Evolutionary conservation across 495 filamentous ascomycete genomes (phyloP).

Genomic region (Podospora fimiseda): DNA sequence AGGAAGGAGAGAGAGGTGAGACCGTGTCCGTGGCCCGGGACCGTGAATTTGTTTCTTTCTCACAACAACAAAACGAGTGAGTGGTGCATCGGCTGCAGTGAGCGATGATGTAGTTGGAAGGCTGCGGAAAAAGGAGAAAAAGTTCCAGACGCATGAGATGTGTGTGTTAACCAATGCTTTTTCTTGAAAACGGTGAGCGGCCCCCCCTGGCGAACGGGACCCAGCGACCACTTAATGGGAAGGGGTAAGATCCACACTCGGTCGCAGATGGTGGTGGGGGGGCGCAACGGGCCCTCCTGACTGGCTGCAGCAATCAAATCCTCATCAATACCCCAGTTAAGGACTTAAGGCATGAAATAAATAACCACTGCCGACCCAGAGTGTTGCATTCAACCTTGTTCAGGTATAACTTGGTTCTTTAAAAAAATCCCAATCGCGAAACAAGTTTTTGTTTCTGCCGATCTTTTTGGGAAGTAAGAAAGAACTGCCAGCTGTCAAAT

Average conservation of each 20-base stretch:
- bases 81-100: constrained; percentile 13
- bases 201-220: constrained; percentile 10
- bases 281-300: neutral
- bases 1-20: neutral
- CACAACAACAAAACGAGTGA: constrained; percentile 13
- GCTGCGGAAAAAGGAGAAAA: constrained; percentile 6
- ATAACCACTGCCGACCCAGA: neutral
- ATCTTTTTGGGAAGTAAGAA: neutral
- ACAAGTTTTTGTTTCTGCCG: neutral
- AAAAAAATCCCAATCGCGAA: neutral
- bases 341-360: neutral
- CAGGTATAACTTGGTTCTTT: neutral
- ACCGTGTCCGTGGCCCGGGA: neutral
- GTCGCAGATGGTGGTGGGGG: neutral
- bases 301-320: neutral
- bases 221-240: constrained; percentile 16
- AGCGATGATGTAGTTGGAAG: constrained; percentile 21
- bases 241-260: constrained; percentile 12
- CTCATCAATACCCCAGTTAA: too few relatives aligned
- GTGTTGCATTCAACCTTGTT: neutral
- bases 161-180: constrained; percentile 12
- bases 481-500: neutral
- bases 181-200: constrained; percentile 15
- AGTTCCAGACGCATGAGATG: constrained; percentile 6
- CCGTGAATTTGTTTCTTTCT: too few relatives aligned